Evolutionary conservation across 2,329 filamentous ascomycete genomes (phyloP).

Genomic region (Verticillium tricorpus): DNA sequence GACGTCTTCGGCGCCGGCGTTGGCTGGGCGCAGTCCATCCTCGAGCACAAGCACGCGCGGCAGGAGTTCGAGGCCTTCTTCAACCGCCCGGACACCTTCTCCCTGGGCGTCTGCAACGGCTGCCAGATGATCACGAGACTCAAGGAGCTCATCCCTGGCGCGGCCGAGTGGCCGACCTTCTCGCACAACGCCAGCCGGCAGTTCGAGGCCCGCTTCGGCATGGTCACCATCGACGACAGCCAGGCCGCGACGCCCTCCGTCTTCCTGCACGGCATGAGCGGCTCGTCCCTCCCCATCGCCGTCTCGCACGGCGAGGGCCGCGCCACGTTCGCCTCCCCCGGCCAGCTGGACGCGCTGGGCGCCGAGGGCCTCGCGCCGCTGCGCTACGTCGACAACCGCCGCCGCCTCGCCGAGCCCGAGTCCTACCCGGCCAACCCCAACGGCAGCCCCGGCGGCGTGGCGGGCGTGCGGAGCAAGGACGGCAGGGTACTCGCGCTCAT

Average conservation of each 20-base stretch:
- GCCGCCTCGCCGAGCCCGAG: conserved; percentile 63
- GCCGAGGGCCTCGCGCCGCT: conserved; percentile 68
- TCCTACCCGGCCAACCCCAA: conserved; percentile 87
- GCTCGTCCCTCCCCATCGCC: conserved; percentile 76
- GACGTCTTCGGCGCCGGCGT: conserved; percentile 84
- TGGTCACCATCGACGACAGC: conserved; percentile 67
- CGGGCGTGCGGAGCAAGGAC: conserved; percentile 71
- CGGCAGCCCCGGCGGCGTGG: conserved; percentile 76
- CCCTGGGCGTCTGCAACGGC: conserved; percentile 93
- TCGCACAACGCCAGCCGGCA: conserved; percentile 80
- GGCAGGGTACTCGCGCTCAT: conserved; percentile 84
- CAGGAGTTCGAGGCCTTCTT: conserved; percentile 83
- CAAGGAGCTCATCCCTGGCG: conserved; percentile 82
- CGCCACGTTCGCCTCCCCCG: conserved; percentile 60
- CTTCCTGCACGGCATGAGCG: conserved; percentile 86
- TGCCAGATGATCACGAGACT: conserved; percentile 86
- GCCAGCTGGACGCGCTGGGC: conserved; percentile 50
- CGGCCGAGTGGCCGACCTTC: conserved; percentile 79
- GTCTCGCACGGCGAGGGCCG: conserved; percentile 90
- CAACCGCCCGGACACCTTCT: conserved; percentile 80
- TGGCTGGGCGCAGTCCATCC: conserved; percentile 91
- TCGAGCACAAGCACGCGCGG: conserved; percentile 74
- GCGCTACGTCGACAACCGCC: conserved; percentile 77
- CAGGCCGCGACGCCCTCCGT: conserved; percentile 55
- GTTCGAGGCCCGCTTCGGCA: conserved; percentile 83